phyloP scores from a whole-genome alignment of 345 rosid species.

The Kernera saxatilis region DNA sequence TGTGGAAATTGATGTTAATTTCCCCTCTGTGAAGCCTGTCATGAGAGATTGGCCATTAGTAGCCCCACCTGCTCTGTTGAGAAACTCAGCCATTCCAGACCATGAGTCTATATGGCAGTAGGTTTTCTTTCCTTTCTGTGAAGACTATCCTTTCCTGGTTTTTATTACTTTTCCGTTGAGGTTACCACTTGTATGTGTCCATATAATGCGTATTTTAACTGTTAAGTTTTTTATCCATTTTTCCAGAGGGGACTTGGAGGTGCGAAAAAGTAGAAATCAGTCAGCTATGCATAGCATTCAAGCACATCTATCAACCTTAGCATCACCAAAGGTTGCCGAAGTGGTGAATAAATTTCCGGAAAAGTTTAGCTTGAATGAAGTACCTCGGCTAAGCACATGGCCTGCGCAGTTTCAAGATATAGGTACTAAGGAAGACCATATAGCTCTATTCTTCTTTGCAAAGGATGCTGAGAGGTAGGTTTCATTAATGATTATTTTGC shows the following conservation, averaged over 20 bases:
- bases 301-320: constrained; percentile 71
- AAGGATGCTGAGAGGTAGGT: constrained; percentile 74
- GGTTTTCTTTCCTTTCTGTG: constrained; percentile 31
- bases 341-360: constrained; percentile 51
- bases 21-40: constrained; percentile 32
- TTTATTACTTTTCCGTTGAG: neutral
- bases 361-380: constrained; percentile 62
- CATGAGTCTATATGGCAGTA: constrained; percentile 91
- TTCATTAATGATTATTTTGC: neutral
- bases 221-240: constrained; percentile 20
- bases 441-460: constrained; percentile 97
- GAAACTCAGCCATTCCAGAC: constrained; percentile 65
- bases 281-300: constrained; percentile 54
- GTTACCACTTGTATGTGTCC: neutral
- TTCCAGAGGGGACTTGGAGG: constrained; percentile 74
- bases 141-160: neutral
- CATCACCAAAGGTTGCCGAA: constrained; percentile 72
- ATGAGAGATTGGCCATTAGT: constrained; percentile 34
- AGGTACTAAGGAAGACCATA: constrained; percentile 77
- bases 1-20: constrained; percentile 31
- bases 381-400: constrained; percentile 77
- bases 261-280: constrained; percentile 44
- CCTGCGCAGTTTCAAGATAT: constrained; percentile 65
- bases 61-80: constrained; percentile 26
- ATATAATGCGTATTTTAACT: neutral